phyloP scores from a whole-genome alignment of 1,284 basidiomycete species.

The Ustilago bromivora region DNA sequence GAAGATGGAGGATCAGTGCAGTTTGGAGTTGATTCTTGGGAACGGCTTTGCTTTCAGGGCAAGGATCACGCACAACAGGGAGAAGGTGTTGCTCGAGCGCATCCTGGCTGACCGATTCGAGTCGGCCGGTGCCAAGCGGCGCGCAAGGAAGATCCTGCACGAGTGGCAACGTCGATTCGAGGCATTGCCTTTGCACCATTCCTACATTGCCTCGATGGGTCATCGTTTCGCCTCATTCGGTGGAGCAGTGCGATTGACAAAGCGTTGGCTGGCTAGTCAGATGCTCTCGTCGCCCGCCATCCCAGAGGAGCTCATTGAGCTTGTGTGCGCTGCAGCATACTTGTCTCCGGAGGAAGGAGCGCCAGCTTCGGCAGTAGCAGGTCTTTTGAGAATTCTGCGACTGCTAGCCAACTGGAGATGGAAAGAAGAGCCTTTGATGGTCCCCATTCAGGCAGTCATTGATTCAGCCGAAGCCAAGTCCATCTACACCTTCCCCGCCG shows the following conservation, averaged over 20 bases:
- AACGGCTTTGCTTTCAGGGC: slow-evolving; percentile 89
- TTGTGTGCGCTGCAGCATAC: slow-evolving; percentile 79
- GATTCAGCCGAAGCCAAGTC: slow-evolving; percentile 53
- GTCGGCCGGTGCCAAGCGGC: slow-evolving; percentile 71
- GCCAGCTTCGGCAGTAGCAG: slow-evolving; percentile 74
- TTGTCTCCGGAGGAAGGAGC: slow-evolving; percentile 68
- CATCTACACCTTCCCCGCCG: slow-evolving; percentile 69
- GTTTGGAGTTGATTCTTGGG: slow-evolving; percentile 82
- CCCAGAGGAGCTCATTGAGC: slow-evolving; percentile 82
- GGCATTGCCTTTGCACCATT: slow-evolving; percentile 85
- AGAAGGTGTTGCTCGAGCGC: slow-evolving; percentile 82
- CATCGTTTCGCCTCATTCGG: slow-evolving; percentile 85
- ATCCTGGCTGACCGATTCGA: slow-evolving; percentile 72
- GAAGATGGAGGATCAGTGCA: slow-evolving; percentile 77
- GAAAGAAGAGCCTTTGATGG: slow-evolving; percentile 72
- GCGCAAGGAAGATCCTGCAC: slow-evolving; percentile 77
- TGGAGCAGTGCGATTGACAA: slow-evolving; percentile 85
- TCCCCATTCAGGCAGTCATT: slow-evolving; percentile 71
- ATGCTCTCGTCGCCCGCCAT: slow-evolving; percentile 82
- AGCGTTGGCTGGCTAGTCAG: slow-evolving; percentile 92
- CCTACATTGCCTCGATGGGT: slow-evolving; percentile 81
- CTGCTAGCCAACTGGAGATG: slow-evolving; percentile 86
- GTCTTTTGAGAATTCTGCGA: slow-evolving; percentile 82
- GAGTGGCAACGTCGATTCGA: slow-evolving; percentile 80
- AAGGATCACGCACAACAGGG: slow-evolving; percentile 88